Base-by-base conservation (phyloP, 345 rosid genomes). In the Linum tenue region DNA sequence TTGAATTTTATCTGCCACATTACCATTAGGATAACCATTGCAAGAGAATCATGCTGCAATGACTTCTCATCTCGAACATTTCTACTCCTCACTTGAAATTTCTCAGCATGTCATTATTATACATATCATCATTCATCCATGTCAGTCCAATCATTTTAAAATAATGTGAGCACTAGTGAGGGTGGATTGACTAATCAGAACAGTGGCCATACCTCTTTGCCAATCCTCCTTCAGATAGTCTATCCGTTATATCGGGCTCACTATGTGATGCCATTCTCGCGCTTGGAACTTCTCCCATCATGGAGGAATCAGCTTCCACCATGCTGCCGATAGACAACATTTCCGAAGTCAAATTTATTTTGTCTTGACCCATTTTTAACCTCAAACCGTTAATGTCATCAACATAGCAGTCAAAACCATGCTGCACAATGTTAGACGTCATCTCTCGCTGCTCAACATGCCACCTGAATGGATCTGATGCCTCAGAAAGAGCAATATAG, bases 401-500 rank as follows among this genome's bases (percentile, higher is more conserved):
- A 70, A 86, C 74, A 42, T 68, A 79, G 50, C 72, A 72, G 73
- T 80, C 69, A 78, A 94, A 86, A 11, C 92, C 92, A 75, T 81
- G 82, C 67, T 76, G 77, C 57, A 77, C 72, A 71, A 85, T 69
- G 22, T 74, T 57, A 67, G 90, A 82, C 65, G 78, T 64, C 86
- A 90, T 84, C 74, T 82, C 78, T 65, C 73, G 50, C 58, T 85
- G 89, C 71, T 80, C 84, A 59, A 82, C 65, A 59, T 62, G 59
- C 82, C 85, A 73, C 70, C 72, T 63, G 42, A 68, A 76, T 39
- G 73, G 64, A 66, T 83, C 74, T 67, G 81, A 72, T 59, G 71
- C 81, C 69, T 82, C 86, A 16, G 77, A 77, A 72, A 43, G 48
- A 48, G 63, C 61, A 72, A 44, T 64, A 55, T 76, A 50, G 42